Conservation (phyloP, 768 basidiomycete genomes). For the Phlebiopsis gigantea region DNA sequence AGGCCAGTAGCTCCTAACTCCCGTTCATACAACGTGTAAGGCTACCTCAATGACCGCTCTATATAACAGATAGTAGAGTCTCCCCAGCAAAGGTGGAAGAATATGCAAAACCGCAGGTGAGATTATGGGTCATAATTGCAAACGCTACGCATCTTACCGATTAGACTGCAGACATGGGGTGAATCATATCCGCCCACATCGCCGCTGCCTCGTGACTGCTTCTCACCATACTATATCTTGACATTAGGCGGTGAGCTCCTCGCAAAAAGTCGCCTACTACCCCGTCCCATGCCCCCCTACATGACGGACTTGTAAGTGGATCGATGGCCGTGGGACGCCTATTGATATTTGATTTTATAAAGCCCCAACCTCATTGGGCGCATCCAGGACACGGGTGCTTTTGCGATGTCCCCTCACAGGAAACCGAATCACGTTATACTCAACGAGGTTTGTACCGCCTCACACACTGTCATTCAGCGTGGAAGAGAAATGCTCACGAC, state of each 20-base stretch:
- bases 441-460: conserved; percentile 57
- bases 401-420: conserved; percentile 56
- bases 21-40: conserved; percentile 7
- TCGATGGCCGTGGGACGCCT: background rate
- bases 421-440: conserved; percentile 86
- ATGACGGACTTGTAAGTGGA: conserved; percentile 56
- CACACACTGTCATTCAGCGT: conserved; percentile 8
- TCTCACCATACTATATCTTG: background rate
- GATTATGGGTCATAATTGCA: conserved; percentile 22
- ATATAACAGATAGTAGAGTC: conserved; percentile 61
- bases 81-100: conserved; percentile 81
- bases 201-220: background rate
- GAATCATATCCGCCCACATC: conserved; percentile 13
- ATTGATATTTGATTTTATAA: background rate
- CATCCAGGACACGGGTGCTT: conserved; percentile 58
- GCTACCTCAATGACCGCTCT: background rate
- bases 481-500: conserved; percentile 10
- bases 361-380: conserved; percentile 78
- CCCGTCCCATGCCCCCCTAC: conserved; percentile 67
- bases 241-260: conserved; percentile 68
- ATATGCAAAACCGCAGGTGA: conserved; percentile 63
- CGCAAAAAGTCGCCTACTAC: conserved; percentile 60
- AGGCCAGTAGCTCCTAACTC: conserved; percentile 41
- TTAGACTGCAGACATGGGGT: conserved; percentile 75
- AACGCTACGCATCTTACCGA: background rate